phyloP scores from a whole-genome alignment of 306 rosid species.

The Begonia fuchsioides region DNA sequence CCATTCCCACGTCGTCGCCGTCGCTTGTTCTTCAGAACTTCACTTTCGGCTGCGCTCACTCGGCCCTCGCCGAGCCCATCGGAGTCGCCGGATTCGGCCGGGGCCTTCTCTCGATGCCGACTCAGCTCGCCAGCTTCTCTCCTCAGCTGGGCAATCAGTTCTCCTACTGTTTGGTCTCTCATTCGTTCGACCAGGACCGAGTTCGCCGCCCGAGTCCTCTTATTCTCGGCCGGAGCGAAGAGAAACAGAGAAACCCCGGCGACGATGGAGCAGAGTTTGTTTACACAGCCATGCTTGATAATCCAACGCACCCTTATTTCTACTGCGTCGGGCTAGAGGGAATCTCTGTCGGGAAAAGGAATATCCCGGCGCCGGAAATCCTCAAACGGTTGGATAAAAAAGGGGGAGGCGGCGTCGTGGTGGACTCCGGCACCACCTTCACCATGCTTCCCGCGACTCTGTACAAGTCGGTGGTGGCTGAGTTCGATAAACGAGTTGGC shows the following conservation, averaged over 20 bases:
- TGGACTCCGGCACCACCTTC: slow-evolving; percentile 87
- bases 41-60: slow-evolving; percentile 83
- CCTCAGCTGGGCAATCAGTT: slow-evolving; percentile 70
- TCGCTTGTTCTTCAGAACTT: slow-evolving; percentile 42
- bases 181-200: slow-evolving; percentile 51
- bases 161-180: slow-evolving; percentile 81
- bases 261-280: slow-evolving; percentile 20
- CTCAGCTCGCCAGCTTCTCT: slow-evolving; percentile 43
- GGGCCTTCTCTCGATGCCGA: slow-evolving; percentile 60
- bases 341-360: slow-evolving; percentile 41
- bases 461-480: slow-evolving; percentile 46
- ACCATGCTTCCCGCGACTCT: slow-evolving; percentile 71
- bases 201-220: slow-evolving; percentile 71
- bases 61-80: slow-evolving; percentile 74
- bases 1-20: slow-evolving; percentile 28
- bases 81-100: slow-evolving; percentile 96
- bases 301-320: slow-evolving; percentile 75
- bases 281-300: slow-evolving; percentile 60
- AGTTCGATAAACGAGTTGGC: slow-evolving; percentile 51
- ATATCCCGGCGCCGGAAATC: slow-evolving; percentile 44
- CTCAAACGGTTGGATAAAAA: slow-evolving; percentile 29
- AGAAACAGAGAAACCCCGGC: slow-evolving; percentile 10
- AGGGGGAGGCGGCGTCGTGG: slow-evolving; percentile 73
- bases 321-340: slow-evolving; percentile 65
- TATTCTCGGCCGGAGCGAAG: slow-evolving; percentile 46